Base-by-base conservation (phyloP, 805 yeast genomes). In the Barnettozyma wickerhamii region DNA sequence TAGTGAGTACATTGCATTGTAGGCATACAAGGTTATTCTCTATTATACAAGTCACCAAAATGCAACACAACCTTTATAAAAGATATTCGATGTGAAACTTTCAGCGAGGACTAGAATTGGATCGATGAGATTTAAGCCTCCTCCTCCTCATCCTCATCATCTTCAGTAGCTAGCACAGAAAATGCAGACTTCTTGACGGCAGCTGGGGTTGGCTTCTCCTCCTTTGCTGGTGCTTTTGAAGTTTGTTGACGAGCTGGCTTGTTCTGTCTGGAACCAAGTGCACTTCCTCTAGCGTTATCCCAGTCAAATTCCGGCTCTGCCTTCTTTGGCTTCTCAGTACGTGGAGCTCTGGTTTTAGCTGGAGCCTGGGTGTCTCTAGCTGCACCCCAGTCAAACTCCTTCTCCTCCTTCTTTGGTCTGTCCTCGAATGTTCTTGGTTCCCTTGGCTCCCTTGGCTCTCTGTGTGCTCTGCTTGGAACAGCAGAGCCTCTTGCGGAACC, bases 361-460 rank as follows among this genome's bases (percentile, higher is more conserved):
- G 35, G 33, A 32, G 35, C 38, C 19, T 43, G 46, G 14, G 45
- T 20, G 13, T 48, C 49, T 66, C 74, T 68, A 42, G 65, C 70
- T 38, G 60, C 54, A 47, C 71, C 65, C 81, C 87, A 80, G 61
- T 83, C 87, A 40, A 79, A 63, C 24, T 77, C 76, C 35, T 77
- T 76, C 53, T 72, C 80, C 51, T 70, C 76, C 47, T 67, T 67
- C 61, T 69, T 66, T 49, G 61, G 66, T 49, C 53, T 53, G 39
- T 56, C 47, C 39, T 45, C 59, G n/a, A n/a, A n/a, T n/a, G n/a
- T n/a, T 45, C 48, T 48, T 44, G 55, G 49, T 39, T 42, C 58
- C 41, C 45, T 46, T 39, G 50, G 48, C 42, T 34, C 41, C 40
- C 49, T 46, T 19, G 46, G 19, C 50, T 35, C 42, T 30, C 33